Percentiles rank a stretch among this genome's conserved stretches.
Conservation (phyloP, 495 filamentous ascomycete genomes). For the Talaromyces thailandensis region DNA sequence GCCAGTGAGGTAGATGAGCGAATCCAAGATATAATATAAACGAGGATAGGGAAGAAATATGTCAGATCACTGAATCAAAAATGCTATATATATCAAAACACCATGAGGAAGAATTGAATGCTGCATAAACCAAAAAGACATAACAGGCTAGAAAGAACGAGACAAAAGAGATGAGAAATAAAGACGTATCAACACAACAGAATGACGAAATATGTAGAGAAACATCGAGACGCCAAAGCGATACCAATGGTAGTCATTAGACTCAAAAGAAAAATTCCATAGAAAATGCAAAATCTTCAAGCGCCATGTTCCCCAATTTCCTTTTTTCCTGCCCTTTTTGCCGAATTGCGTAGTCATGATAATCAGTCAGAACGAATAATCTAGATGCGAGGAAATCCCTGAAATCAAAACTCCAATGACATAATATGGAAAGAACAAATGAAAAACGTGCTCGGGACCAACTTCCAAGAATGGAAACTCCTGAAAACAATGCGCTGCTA, state of each 20-base stretch:
- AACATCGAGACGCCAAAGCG: not conserved
- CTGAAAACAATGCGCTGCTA: not conserved
- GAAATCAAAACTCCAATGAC: not conserved
- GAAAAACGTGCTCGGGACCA: not conserved
- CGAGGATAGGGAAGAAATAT: not conserved
- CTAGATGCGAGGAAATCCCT: not conserved
- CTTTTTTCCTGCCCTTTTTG: not conserved
- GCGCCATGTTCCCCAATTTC: not conserved
- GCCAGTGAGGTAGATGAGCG: not conserved
- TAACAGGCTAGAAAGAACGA: not conserved
- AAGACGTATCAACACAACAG: not conserved
- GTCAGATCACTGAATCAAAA: not conserved
- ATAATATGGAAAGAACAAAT: not conserved
- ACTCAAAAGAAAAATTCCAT: not conserved
- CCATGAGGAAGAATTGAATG: not conserved
- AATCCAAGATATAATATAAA: not conserved
- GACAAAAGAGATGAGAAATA: not conserved
- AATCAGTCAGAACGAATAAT: not conserved
- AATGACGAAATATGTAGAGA: not conserved
- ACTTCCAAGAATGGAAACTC: not conserved
- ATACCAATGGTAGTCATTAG: not conserved
- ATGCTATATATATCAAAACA: not conserved
- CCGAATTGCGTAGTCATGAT: not conserved
- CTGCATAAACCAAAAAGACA: not conserved
- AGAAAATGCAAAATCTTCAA: not conserved